These are phyloP conservation scores for Stereocaulon alpinum DNA, from an alignment of 495 filamentous ascomycete species.

Conservation along the genomic window DNA sequence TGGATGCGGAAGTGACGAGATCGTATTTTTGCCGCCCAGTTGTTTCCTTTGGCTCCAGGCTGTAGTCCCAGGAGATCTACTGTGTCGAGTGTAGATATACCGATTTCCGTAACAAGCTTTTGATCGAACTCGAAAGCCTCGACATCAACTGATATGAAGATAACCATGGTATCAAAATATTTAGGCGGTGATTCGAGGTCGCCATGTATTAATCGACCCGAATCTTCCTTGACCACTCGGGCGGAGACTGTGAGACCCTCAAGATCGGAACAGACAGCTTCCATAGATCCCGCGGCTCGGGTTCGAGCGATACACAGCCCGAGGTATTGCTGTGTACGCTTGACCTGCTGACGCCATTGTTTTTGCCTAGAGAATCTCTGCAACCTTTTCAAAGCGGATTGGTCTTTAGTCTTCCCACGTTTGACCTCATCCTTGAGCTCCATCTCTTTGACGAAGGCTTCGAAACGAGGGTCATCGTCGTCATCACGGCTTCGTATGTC, in stretches of 20 bases:
- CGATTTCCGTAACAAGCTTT: constrained; percentile 64
- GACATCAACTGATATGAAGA: constrained; percentile 69
- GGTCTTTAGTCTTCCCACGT: background rate
- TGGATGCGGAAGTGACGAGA: constrained; percentile 62
- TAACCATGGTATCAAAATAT: constrained; percentile 39
- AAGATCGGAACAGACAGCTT: background rate
- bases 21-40: constrained; percentile 53
- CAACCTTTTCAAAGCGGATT: background rate
- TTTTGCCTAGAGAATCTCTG: constrained; percentile 1
- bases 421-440: background rate
- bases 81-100: constrained; percentile 70
- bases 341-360: constrained; percentile 2
- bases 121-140: constrained; percentile 63
- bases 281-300: background rate
- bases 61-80: constrained; percentile 37
- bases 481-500: background rate
- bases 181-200: constrained; percentile 22
- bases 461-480: background rate
- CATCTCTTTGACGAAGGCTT: background rate
- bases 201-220: constrained; percentile 1
- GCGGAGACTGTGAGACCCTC: background rate
- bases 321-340: constrained; percentile 1
- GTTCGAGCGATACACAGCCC: background rate
- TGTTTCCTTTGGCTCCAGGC: constrained; percentile 45
- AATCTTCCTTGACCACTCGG: background rate